Evolutionary conservation across 371 early-diverging fungal species (phyloP).

Genomic region (Mucor circinelloides): DNA sequence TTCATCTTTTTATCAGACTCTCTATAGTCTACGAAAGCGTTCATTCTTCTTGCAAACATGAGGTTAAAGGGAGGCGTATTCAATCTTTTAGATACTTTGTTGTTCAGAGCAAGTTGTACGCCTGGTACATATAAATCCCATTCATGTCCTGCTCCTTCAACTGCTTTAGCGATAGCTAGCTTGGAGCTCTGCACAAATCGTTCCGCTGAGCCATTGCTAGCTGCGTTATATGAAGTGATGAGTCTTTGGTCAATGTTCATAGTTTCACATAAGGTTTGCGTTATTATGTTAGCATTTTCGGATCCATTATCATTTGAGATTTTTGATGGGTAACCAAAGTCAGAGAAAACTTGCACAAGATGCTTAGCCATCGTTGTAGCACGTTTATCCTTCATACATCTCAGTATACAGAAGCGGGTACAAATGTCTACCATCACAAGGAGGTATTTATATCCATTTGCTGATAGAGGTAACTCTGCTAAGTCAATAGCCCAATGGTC

Average conservation of each 20-base stretch:
- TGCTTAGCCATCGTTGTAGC: slow-evolving; percentile 2
- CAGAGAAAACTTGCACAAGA: neutral
- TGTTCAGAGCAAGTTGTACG: slow-evolving; percentile 21
- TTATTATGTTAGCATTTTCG: slow-evolving; percentile 24
- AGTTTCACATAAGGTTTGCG: neutral
- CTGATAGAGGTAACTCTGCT: neutral
- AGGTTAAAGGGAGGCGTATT: slow-evolving; percentile 11
- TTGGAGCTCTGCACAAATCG: slow-evolving; percentile 15
- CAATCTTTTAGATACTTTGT: neutral
- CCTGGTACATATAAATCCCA: slow-evolving; percentile 30
- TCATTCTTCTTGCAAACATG: slow-evolving; percentile 21
- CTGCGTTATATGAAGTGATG: slow-evolving; percentile 23
- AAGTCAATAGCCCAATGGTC: slow-evolving; percentile 3
- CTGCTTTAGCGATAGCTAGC: slow-evolving; percentile 14
- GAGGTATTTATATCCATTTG: slow-evolving; percentile 16
- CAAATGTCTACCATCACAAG: slow-evolving; percentile 27
- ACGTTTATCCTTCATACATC: slow-evolving; percentile 25
- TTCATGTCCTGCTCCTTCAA: slow-evolving; percentile 5
- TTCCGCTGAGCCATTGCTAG: slow-evolving; percentile 32
- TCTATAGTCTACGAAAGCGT: slow-evolving; percentile 7
- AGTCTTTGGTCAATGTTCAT: slow-evolving; percentile 20
- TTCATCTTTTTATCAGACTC: neutral
- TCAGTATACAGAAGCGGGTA: slow-evolving; percentile 24
- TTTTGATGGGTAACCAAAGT: neutral
- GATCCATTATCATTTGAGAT: slow-evolving; percentile 33